Conservation (phyloP, 768 basidiomycete species). For the Podaxis sp. region DNA sequence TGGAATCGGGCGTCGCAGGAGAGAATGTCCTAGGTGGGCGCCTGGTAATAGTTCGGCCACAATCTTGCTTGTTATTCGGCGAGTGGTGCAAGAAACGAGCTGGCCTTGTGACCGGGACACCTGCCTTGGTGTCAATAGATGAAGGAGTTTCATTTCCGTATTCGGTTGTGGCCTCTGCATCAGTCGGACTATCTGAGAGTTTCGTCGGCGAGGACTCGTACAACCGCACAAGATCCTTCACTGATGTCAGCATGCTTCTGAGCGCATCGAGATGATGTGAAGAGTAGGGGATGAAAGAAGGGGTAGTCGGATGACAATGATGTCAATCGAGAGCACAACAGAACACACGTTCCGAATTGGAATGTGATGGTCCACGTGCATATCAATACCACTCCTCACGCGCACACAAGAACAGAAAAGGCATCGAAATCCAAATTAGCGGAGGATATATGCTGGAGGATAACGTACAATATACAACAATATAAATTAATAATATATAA, state of each 20-base stretch:
- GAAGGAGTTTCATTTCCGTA: constrained; percentile 3
- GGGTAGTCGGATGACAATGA: background rate
- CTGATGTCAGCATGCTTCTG: constrained; percentile 25
- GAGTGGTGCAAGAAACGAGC: constrained; percentile 26
- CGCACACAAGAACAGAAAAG: background rate
- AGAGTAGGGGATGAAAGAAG: background rate
- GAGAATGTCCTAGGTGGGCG: constrained; percentile 1
- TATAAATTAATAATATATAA: background rate
- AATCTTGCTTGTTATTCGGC: background rate
- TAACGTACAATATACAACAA: background rate
- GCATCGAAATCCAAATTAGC: background rate
- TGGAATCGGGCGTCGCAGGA: background rate
- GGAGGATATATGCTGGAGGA: background rate
- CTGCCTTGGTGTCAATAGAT: background rate
- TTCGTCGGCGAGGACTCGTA: constrained; percentile 27
- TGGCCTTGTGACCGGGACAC: constrained; percentile 19
- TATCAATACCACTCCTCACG: background rate
- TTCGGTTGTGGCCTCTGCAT: background rate
- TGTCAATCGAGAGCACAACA: constrained; percentile 2
- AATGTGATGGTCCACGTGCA: background rate
- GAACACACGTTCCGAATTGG: constrained; percentile 7
- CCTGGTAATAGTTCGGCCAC: background rate
- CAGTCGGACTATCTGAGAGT: background rate
- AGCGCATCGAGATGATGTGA: constrained; percentile 15
- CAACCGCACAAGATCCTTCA: constrained; percentile 34